Conservation (phyloP, 352 stramenopile genomes). For the Pythium aphanidermatum region DNA sequence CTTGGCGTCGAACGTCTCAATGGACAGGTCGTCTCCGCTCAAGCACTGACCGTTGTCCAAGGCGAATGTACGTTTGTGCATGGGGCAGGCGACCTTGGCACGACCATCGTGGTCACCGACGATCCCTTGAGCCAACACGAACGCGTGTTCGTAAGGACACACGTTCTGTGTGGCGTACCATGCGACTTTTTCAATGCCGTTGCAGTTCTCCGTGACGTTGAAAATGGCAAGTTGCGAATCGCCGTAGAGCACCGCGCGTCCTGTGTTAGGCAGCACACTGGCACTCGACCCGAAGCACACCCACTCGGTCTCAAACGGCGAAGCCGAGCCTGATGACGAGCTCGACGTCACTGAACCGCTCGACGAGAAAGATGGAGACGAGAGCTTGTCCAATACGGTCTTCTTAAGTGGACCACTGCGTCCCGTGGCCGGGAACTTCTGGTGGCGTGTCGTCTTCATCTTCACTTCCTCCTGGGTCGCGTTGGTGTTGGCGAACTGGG, state of each 20-base stretch:
- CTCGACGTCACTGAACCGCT: no score
- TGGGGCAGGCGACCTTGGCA: conserved; percentile 87
- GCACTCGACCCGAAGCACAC: conserved; percentile 60
- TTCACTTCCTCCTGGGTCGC: conserved; percentile 53
- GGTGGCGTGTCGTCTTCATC: conserved; percentile 73
- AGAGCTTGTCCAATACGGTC: conserved; percentile 37
- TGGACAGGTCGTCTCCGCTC: conserved; percentile 51
- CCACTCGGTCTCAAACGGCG: conserved; percentile 45
- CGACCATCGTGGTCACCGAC: conserved; percentile 69
- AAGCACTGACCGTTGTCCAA: conserved; percentile 72
- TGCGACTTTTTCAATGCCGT: conserved; percentile 57
- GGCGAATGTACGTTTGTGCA: conserved; percentile 91
- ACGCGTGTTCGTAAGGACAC: conserved; percentile 89
- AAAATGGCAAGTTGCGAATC: conserved; percentile 90
- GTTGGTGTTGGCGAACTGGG: conserved; percentile 90
- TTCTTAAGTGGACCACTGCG: background rate
- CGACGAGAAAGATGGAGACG: conserved; percentile 23
- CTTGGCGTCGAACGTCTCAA: conserved; percentile 85
- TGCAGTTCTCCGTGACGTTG: conserved; percentile 65
- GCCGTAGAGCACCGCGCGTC: conserved; percentile 85
- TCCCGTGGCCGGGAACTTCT: conserved; percentile 74
- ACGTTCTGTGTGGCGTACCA: conserved; percentile 93
- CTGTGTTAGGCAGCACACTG: conserved; percentile 79
- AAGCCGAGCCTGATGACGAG: conserved; percentile 15
- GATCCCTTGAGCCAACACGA: conserved; percentile 91